Base-by-base conservation (phyloP, 139 green algal genomes). In the Micractinium conductrix region DNA sequence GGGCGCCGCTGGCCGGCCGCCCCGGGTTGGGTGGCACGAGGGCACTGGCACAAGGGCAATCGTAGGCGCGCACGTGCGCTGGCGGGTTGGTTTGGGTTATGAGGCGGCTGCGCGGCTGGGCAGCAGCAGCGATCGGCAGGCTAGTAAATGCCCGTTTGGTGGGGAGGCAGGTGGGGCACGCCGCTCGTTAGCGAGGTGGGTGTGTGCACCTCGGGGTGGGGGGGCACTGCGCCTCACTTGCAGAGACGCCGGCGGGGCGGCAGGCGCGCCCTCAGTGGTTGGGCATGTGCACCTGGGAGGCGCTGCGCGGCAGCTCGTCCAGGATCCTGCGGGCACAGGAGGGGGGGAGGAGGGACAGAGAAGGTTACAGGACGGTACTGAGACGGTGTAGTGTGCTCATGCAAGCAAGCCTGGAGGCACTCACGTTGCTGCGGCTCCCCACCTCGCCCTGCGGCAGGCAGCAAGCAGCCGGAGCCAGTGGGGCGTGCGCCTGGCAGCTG, bases 241-340 rank as follows among this genome's bases (percentile, higher is more conserved):
- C n/a, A n/a, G n/a, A n/a, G n/a, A n/a, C n/a, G n/a, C n/a, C n/a
- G n/a, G n/a, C n/a, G n/a, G n/a, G n/a, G n/a, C n/a, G n/a, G n/a
- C n/a, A n/a, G 10, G 28, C 28, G 43, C n/a, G 8, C 42, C 1
- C 4, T 78, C 70, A 78, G 30, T 80, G 80, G 22, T 28, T 4
- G 21, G 38, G 48, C 53, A 90, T 30, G 69, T 69, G 43, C 8
- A 90, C 86, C 71, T 90, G 86, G 19, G 86, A 90, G n/a, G 86
- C 63, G 53, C 75, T 86, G 16, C 86, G 81, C 7, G 86, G 81
- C 17, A 90, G 74, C 50, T 90, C 86, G 24, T 82, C 53, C 21
- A 90, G 76, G 28, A 90, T 85, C 58, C 80, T 90, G 26, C 81
- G 62, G 80, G 24, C 28, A 74, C 33, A 17, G 50, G 16, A 19